These are phyloP conservation scores for Blastocladiella emersonii DNA, from an alignment of 371 early-diverging fungal genomes.

Conservation along the genomic window DNA sequence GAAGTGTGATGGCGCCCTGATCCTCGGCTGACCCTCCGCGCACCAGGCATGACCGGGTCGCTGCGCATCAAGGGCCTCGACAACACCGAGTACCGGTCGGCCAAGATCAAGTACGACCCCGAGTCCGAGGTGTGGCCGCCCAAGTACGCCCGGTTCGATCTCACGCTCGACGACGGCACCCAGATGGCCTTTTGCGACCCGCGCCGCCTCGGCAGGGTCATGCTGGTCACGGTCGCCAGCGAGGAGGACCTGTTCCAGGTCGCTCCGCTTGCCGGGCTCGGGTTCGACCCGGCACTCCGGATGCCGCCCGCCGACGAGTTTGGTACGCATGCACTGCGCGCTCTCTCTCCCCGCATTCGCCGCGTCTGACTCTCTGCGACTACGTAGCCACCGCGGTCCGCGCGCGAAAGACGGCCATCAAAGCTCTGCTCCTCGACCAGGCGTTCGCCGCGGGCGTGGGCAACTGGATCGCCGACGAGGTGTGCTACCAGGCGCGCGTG, in stretches of 20 bases:
- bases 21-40: background rate
- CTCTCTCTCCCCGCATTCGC: background rate
- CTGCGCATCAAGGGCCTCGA: background rate
- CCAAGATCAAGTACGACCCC: background rate
- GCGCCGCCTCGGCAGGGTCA: constrained; percentile 32
- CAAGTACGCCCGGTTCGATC: constrained; percentile 20
- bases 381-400: background rate
- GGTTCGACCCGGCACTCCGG: constrained; percentile 31
- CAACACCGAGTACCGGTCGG: background rate
- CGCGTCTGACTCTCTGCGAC: background rate
- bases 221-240: constrained; percentile 9
- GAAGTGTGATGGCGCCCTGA: background rate
- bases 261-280: constrained; percentile 26
- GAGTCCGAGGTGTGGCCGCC: constrained; percentile 31
- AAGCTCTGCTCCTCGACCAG: constrained; percentile 32
- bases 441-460: constrained; percentile 38
- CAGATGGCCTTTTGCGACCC: constrained; percentile 33
- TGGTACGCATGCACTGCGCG: background rate
- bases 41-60: constrained; percentile 7
- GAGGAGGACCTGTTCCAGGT: constrained; percentile 13
- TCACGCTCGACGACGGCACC: constrained; percentile 13
- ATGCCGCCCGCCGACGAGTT: constrained; percentile 24
- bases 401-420: constrained; percentile 22
- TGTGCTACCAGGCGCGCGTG: constrained; percentile 31
- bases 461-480: constrained; percentile 48